Percentiles rank a stretch among this genome's conserved stretches.
phyloP scores from a whole-genome alignment of 2,329 filamentous ascomycete species.

The Coniochaeta sp. region DNA sequence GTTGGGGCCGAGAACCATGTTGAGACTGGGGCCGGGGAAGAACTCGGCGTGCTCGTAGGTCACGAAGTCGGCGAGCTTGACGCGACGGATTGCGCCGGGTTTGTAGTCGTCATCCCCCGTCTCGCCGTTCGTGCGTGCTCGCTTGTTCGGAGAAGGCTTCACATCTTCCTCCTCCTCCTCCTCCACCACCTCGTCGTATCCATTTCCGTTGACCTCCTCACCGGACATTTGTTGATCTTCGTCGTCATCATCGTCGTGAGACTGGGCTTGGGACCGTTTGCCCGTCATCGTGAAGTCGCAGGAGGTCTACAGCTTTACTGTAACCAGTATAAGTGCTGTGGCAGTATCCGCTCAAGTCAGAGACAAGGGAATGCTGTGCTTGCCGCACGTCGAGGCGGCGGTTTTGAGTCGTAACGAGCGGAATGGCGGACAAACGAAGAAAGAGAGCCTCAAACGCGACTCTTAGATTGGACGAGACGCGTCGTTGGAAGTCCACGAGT shows the following conservation, averaged over 20 bases:
- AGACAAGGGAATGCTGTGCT: too few relatives aligned
- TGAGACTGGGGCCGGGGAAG: constrained; percentile 81
- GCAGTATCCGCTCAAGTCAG: too few relatives aligned
- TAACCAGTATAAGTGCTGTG: too few relatives aligned
- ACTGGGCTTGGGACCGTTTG: constrained; percentile 14
- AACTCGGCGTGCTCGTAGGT: constrained; percentile 93
- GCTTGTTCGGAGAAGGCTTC: neutral
- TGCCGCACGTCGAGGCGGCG: too few relatives aligned
- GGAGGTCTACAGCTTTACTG: neutral
- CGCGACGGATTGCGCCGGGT: constrained; percentile 81
- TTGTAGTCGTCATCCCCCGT: constrained; percentile 35
- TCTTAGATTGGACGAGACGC: neutral
- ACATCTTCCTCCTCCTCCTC: neutral
- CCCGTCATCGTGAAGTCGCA: neutral
- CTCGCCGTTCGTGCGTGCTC: constrained; percentile 11
- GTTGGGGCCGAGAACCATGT: constrained; percentile 99
- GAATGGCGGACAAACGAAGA: neutral
- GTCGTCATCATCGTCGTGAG: constrained; percentile 12
- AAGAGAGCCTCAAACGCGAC: neutral
- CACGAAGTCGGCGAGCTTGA: constrained; percentile 83
- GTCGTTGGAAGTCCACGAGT: neutral
- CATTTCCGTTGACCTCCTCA: constrained; percentile 2
- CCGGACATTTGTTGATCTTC: constrained; percentile 4
- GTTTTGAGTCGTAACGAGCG: too few relatives aligned
- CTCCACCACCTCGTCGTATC: constrained; percentile 10